These are phyloP conservation scores for Inonotus obliquus DNA, from an alignment of 1,284 basidiomycete genomes.

Conservation along the genomic window DNA sequence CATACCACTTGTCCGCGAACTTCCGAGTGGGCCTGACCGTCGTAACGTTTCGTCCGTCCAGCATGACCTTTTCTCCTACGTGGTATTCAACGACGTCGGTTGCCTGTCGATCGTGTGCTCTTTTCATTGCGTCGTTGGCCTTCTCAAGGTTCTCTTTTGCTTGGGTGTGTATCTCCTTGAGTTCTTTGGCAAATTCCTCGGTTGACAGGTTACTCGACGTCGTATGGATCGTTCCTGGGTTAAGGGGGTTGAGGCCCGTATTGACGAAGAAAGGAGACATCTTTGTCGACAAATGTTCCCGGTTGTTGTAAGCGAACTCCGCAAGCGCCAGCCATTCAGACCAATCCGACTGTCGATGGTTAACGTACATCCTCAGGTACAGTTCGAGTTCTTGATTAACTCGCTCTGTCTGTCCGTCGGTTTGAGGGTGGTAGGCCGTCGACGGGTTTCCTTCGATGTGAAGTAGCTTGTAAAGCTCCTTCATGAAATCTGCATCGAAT, in stretches of 20 bases:
- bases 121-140: not conserved
- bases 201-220: not conserved
- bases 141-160: not conserved
- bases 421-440: constrained; percentile 32
- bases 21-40: not conserved
- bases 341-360: constrained; percentile 1
- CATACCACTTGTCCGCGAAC: not conserved
- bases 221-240: not conserved
- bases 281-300: not conserved
- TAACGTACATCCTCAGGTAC: not conserved
- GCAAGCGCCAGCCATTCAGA: not conserved
- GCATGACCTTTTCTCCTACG: not conserved
- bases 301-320: constrained; percentile 6
- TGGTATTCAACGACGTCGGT: not conserved
- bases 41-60: not conserved
- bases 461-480: not conserved
- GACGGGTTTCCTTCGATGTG: not conserved
- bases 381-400: constrained; percentile 8
- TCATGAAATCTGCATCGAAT: not conserved
- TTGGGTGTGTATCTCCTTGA: not conserved
- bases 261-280: not conserved
- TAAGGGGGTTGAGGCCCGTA: not conserved
- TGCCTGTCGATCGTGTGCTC: not conserved
- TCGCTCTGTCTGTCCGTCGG: not conserved
- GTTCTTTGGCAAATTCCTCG: not conserved